Evolutionary conservation across 495 filamentous ascomycete genomes (phyloP), one percentile per base, ranked within the genome.

Genomic region (Podospora fimiseda): DNA sequence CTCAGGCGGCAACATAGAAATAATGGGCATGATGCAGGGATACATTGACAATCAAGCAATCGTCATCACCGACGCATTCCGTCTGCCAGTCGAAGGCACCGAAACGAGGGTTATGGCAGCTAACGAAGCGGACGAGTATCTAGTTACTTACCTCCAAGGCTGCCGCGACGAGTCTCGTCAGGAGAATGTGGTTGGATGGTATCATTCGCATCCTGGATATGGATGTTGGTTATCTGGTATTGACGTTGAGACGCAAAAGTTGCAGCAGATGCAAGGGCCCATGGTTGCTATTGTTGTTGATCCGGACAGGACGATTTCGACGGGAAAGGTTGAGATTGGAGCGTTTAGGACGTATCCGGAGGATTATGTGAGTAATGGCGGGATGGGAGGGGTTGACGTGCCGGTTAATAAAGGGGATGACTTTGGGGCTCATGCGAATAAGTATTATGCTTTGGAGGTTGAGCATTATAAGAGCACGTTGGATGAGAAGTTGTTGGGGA

Each of bases 11-110:
- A 82, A 83, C 1, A 77, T 97, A 51, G 94, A 99, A 70, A 80
- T 99, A 41, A 99, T 99, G 94, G 94, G 94, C 43, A 70, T 99
- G 60, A 97, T 99, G 94, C 89, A 96, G 71, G 94, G 94, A 37
- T 93, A 94, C 64, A 87, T 95, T 27, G 78, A 84, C 42, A 81
- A 87, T 46, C 77, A 84, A 50, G 88, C 89, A 3, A 86, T 99
- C 62, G 83, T 99, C 43, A 86, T 99, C 11, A 97, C 90, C 3
- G 94, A 99, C 65, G 88, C 90, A 14, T 93, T 96, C 69, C 83
- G 90, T 2, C 78, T 99, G 41, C 94, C 94, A 0, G 94, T 99
- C 43, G 94, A 97, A 62, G 94, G 94, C 14, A 99, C 94, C 14
- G 94, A 99, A 69, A 99, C 94, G 3, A 80, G 94, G 50, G 94